These are phyloP conservation scores for Rhodotorula sp. DNA, from an alignment of 1,284 basidiomycete species.

Conservation along the genomic window DNA sequence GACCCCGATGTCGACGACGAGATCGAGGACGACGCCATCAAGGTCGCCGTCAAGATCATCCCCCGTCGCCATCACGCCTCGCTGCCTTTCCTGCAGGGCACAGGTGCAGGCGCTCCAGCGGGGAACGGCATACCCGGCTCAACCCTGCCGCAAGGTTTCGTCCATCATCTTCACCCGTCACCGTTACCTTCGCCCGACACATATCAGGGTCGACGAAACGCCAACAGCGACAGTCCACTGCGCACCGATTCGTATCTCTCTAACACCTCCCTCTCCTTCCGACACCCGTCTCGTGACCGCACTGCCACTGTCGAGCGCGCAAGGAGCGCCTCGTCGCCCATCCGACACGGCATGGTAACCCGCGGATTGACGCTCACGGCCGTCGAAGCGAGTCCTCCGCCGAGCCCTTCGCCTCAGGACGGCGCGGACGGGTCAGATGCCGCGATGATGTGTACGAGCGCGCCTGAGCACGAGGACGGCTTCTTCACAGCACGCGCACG, in stretches of 20 bases:
- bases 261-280: neutral
- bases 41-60: slow-evolving; percentile 24
- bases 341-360: neutral
- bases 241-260: neutral
- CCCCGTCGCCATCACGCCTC: slow-evolving; percentile 15
- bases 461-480: neutral
- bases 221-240: neutral
- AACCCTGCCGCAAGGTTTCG: neutral
- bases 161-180: neutral
- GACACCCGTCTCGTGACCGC: slow-evolving; percentile 4
- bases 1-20: neutral
- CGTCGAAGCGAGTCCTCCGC: slow-evolving; percentile 3
- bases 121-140: neutral
- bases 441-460: neutral
- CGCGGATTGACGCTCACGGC: neutral
- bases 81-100: neutral
- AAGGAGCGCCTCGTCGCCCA: slow-evolving; percentile 7
- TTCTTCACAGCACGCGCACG: neutral
- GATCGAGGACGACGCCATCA: neutral
- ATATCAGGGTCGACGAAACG: neutral
- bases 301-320: slow-evolving; percentile 2
- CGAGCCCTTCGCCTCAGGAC: neutral
- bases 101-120: neutral
- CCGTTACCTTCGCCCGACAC: slow-evolving; percentile 6
- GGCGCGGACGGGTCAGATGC: neutral